A percentile compares a stretch with the other conserved stretches of the same genome.
phyloP scores from a whole-genome alignment of 2,329 filamentous ascomycete species.

The Aureobasidium sp. region DNA sequence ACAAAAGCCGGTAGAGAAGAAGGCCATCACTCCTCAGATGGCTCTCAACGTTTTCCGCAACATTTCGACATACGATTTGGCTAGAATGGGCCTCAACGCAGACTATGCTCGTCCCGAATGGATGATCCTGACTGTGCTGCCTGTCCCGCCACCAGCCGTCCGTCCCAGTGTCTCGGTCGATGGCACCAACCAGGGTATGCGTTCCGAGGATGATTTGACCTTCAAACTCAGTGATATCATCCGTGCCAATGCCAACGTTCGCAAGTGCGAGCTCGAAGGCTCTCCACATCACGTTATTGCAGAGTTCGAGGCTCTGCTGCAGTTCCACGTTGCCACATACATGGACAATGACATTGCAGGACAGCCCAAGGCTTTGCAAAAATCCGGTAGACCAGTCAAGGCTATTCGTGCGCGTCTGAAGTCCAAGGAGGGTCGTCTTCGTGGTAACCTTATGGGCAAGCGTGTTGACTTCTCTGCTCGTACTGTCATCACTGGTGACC shows the following conservation, averaged over 20 bases:
- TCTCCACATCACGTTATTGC: slow-evolving; percentile 83
- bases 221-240: slow-evolving; percentile 99
- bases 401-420: slow-evolving; percentile 94
- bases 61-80: slow-evolving; percentile 72
- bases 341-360: slow-evolving; percentile 99
- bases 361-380: slow-evolving; percentile 87
- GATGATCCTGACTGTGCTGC: slow-evolving; percentile 94
- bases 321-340: slow-evolving; percentile 97
- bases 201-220: slow-evolving; percentile 97
- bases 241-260: slow-evolving; percentile 90
- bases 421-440: slow-evolving; percentile 95
- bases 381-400: slow-evolving; percentile 93
- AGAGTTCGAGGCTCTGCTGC: slow-evolving; percentile 85
- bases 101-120: slow-evolving; percentile 96
- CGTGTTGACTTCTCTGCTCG: slow-evolving; percentile 98
- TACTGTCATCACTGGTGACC: slow-evolving; percentile 98
- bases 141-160: slow-evolving; percentile 90
- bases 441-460: slow-evolving; percentile 99
- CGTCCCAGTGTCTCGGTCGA: slow-evolving; percentile 96
- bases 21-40: slow-evolving; percentile 71
- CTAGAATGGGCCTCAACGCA: slow-evolving; percentile 81
- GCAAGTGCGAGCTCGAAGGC: slow-evolving; percentile 82
- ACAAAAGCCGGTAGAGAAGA: slow-evolving; percentile 64
- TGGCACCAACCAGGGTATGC: slow-evolving; percentile 81
- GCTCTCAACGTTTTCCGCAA: slow-evolving; percentile 79